phyloP scores from a whole-genome alignment of 805 yeast species.

The Maudiozyma barnettii region DNA sequence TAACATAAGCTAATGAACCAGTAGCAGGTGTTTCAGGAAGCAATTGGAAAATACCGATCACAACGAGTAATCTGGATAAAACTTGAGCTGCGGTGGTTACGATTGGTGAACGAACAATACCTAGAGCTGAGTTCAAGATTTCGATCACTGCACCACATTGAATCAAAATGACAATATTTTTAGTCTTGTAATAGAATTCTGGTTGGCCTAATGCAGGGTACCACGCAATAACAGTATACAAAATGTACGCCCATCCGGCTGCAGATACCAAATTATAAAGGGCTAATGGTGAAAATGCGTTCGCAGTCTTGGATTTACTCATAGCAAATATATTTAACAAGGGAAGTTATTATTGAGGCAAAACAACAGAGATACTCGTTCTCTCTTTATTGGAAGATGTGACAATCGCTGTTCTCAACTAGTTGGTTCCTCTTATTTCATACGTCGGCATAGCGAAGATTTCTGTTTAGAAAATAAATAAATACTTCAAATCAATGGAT shows the following conservation, averaged over 20 bases:
- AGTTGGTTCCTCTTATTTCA: no score
- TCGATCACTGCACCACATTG: slow-evolving; percentile 79
- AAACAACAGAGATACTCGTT: no score
- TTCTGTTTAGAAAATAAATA: no score
- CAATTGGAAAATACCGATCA: slow-evolving; percentile 69
- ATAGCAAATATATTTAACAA: not conserved
- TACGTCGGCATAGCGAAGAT: no score
- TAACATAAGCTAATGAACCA: slow-evolving; percentile 47
- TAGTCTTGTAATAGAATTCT: slow-evolving; percentile 49
- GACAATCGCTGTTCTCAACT: no score
- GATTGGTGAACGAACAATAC: slow-evolving; percentile 78
- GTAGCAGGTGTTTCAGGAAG: slow-evolving; percentile 56
- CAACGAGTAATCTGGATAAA: slow-evolving; percentile 70
- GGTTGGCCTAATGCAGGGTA: slow-evolving; percentile 52
- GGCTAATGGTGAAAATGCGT: slow-evolving; percentile 28
- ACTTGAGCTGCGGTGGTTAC: slow-evolving; percentile 83
- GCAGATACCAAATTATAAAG: slow-evolving; percentile 47
- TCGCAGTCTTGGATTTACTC: slow-evolving; percentile 15
- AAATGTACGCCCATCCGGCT: slow-evolving; percentile 43
- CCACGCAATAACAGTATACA: slow-evolving; percentile 35
- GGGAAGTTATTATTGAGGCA: no score
- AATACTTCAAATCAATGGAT: no score
- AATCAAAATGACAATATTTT: slow-evolving; percentile 47
- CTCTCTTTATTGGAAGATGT: no score
- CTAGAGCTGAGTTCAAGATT: slow-evolving; percentile 64